These are phyloP conservation scores for Yamadazyma blattariae DNA, from an alignment of 1,139 yeast genomes.

Conservation along the genomic window DNA sequence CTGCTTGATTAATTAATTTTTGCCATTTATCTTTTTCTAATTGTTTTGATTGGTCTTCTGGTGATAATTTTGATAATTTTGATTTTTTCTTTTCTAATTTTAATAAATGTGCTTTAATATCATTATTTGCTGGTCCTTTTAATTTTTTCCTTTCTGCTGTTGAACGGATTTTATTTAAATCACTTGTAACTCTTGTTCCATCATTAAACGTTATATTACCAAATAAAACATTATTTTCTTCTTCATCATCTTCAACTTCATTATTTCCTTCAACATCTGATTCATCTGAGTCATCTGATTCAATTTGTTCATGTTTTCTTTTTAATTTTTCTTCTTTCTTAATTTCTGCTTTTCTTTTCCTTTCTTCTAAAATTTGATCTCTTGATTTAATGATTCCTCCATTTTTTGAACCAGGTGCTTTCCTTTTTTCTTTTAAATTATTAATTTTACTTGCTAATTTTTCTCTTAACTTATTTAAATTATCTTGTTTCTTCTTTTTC, in stretches of 20 bases:
- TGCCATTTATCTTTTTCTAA: conserved; percentile 84
- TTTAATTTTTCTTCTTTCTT: conserved; percentile 34
- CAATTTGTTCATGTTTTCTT: conserved; percentile 34
- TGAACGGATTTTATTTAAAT: conserved; percentile 56
- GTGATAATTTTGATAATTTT: conserved; percentile 57
- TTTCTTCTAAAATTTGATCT: conserved; percentile 67
- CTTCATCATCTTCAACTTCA: conserved; percentile 34
- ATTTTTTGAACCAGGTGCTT: conserved; percentile 83
- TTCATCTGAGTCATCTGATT: conserved; percentile 17
- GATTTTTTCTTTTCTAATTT: conserved; percentile 73
- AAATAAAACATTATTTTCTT: conserved; percentile 54
- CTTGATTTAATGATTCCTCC: conserved; percentile 81
- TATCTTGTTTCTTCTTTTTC: conserved; percentile 48
- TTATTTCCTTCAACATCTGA: conserved; percentile 35
- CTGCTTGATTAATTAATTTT: conserved; percentile 78
- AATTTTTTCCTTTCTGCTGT: conserved; percentile 50
- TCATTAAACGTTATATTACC: conserved; percentile 83
- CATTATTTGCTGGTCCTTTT: conserved; percentile 86
- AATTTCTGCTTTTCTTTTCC: conserved; percentile 42
- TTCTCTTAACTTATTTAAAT: conserved; percentile 63
- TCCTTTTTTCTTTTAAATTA: conserved; percentile 72
- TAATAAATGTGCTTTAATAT: conserved; percentile 77
- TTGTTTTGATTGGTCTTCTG: conserved; percentile 58
- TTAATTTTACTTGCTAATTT: conserved; percentile 73
- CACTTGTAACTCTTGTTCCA: conserved; percentile 80